Percentiles rank a stretch among this genome's conserved stretches.
These are phyloP conservation scores for Flueggea neowawraea DNA, from an alignment of 441 rosid genomes.

Conservation along the genomic window DNA sequence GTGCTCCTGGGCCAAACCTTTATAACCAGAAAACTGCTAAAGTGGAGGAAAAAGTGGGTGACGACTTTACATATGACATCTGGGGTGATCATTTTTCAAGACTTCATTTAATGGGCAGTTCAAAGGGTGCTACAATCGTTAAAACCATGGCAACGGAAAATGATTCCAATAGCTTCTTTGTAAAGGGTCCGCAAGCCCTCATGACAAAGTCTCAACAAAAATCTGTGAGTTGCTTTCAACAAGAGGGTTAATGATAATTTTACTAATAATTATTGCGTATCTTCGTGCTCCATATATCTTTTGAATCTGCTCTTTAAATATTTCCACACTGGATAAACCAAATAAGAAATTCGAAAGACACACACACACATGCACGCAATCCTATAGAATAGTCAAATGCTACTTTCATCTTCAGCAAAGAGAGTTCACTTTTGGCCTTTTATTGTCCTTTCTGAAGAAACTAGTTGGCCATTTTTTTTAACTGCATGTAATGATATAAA, in stretches of 20 bases:
- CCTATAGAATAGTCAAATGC: not conserved
- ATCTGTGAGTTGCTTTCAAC: conserved; percentile 53
- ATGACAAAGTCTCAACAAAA: conserved; percentile 43
- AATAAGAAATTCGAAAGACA: not conserved
- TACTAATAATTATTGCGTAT: conserved; percentile 22
- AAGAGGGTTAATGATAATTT: conserved; percentile 54
- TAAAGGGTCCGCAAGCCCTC: conserved; percentile 74
- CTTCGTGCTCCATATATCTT: not conserved
- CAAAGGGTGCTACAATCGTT: conserved; percentile 36
- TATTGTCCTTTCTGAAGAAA: not conserved
- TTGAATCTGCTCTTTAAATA: not conserved
- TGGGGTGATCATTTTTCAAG: conserved; percentile 90
- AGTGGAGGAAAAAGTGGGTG: conserved; percentile 34
- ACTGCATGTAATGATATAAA: not conserved
- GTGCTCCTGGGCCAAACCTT: conserved; percentile 73
- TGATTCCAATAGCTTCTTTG: conserved; percentile 77
- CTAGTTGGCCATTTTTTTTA: not conserved
- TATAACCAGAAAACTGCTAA: conserved; percentile 22
- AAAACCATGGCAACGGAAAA: conserved; percentile 33
- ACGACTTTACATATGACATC: conserved; percentile 63
- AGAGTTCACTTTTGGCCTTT: not conserved
- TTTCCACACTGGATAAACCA: not conserved
- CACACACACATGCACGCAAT: not conserved
- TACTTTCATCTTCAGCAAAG: not conserved
- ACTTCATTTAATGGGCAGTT: conserved; percentile 40